Conservation (phyloP, 2,329 filamentous ascomycete species). For the Aotearoamyces nothofagi region DNA sequence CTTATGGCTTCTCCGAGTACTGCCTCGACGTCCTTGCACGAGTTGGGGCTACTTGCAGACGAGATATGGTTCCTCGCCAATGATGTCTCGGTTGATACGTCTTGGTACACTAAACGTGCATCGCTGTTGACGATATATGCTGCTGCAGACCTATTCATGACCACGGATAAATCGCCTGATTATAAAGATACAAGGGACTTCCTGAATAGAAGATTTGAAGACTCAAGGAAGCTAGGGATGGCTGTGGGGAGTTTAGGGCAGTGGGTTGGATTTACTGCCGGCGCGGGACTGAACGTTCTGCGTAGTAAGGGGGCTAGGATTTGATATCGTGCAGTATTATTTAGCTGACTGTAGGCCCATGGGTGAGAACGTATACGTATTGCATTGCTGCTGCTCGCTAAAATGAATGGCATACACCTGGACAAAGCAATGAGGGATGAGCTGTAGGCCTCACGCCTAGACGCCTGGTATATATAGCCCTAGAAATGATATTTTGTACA, state of each 20-base stretch:
- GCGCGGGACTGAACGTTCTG: slow-evolving; percentile 64
- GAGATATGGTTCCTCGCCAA: slow-evolving; percentile 85
- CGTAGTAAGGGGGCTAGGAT: slow-evolving; percentile 89
- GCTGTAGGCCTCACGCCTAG: no score
- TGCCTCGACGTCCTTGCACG: slow-evolving; percentile 58
- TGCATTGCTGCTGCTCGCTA: no score
- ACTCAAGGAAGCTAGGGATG: slow-evolving; percentile 46
- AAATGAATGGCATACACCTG: no score
- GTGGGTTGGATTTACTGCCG: slow-evolving; percentile 72
- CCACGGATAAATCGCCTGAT: slow-evolving; percentile 61
- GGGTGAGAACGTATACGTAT: no score
- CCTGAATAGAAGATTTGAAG: slow-evolving; percentile 52
- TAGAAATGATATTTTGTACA: no score
- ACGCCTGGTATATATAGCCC: no score
- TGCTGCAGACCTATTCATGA: slow-evolving; percentile 83
- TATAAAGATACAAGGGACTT: slow-evolving; percentile 70
- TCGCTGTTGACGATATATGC: slow-evolving; percentile 54
- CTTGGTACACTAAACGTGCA: slow-evolving; percentile 71
- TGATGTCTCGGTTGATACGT: slow-evolving; percentile 65
- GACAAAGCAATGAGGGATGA: no score
- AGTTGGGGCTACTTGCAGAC: slow-evolving; percentile 71
- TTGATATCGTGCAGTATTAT: no score
- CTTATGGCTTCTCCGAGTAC: slow-evolving; percentile 78
- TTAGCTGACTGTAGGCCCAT: no score
- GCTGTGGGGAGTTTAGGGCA: slow-evolving; percentile 49